phyloP scores from a whole-genome alignment of 1,139 yeast species.

The Hansenula lynferdii region DNA sequence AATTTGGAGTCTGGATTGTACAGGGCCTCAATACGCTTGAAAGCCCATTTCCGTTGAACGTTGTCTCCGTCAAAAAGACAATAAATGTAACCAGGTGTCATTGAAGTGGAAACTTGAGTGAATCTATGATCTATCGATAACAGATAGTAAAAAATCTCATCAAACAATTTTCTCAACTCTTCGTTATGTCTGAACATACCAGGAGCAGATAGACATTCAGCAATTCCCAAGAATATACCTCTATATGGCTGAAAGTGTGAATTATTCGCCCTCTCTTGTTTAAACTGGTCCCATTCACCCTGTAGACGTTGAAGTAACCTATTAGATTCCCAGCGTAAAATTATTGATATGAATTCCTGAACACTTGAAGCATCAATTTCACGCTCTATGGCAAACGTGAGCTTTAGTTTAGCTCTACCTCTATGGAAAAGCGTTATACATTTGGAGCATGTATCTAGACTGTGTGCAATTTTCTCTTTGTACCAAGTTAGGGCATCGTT shows the following conservation, averaged over 20 bases:
- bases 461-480: slow-evolving; percentile 34
- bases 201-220: slow-evolving; percentile 50
- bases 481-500: slow-evolving; percentile 39
- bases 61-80: slow-evolving; percentile 49
- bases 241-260: slow-evolving; percentile 12
- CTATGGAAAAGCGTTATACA: slow-evolving; percentile 50
- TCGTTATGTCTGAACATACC: slow-evolving; percentile 35
- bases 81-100: slow-evolving; percentile 47
- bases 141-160: slow-evolving; percentile 26
- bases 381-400: slow-evolving; percentile 47
- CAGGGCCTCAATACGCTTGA: slow-evolving; percentile 25
- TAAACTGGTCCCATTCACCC: slow-evolving; percentile 22
- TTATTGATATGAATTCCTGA: slow-evolving; percentile 42
- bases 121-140: slow-evolving; percentile 23
- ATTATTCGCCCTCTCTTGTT: slow-evolving; percentile 4
- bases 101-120: slow-evolving; percentile 16
- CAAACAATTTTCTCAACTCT: slow-evolving; percentile 30
- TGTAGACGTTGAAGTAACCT: slow-evolving; percentile 28
- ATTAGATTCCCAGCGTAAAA: slow-evolving; percentile 50
- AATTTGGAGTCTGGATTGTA: slow-evolving; percentile 13
- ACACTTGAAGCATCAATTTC: slow-evolving; percentile 45
- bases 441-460: slow-evolving; percentile 41
- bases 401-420: slow-evolving; percentile 46
- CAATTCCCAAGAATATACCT: slow-evolving; percentile 29
- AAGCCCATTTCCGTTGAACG: slow-evolving; percentile 44